These are phyloP conservation scores for Fragilaria crotonensis DNA, from an alignment of 108 stramenopile species.

Conservation along the genomic window DNA sequence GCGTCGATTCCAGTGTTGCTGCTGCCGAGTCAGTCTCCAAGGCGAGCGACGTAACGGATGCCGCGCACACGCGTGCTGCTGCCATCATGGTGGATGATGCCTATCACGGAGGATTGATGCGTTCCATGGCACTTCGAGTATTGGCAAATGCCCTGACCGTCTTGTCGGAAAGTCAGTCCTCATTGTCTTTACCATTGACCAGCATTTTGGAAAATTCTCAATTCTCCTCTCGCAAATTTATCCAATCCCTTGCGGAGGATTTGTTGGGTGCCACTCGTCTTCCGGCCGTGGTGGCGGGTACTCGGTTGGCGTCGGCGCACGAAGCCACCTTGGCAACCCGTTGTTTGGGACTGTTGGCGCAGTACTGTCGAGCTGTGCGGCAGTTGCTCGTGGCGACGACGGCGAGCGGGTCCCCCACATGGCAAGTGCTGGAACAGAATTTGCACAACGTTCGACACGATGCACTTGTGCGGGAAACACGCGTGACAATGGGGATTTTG, in stretches of 20 bases:
- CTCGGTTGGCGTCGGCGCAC: slow-evolving; percentile 29
- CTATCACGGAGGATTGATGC: slow-evolving; percentile 25
- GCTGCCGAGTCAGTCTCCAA: neutral
- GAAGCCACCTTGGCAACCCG: slow-evolving; percentile 36
- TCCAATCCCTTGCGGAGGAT: slow-evolving; percentile 26
- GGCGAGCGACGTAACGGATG: neutral
- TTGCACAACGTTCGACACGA: too few relatives aligned
- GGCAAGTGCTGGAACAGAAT: too few relatives aligned
- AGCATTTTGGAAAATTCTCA: slow-evolving; percentile 6
- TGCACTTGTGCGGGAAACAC: too few relatives aligned
- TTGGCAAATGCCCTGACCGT: slow-evolving; percentile 31
- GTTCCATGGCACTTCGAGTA: slow-evolving; percentile 26
- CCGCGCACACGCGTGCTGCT: neutral
- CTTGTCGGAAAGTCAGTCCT: slow-evolving; percentile 7
- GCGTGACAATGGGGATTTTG: too few relatives aligned
- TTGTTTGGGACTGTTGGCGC: slow-evolving; percentile 23
- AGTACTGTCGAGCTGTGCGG: neutral
- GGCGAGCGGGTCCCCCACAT: too few relatives aligned
- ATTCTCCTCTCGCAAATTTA: slow-evolving; percentile 4
- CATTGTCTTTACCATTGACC: neutral
- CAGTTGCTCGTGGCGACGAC: neutral
- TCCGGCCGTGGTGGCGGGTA: slow-evolving; percentile 23
- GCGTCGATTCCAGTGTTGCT: neutral
- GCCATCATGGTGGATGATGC: slow-evolving; percentile 10
- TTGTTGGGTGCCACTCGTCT: slow-evolving; percentile 30